Evolutionary conservation across 73 alveolate genomes (phyloP), one percentile per base, ranked within the genome.

Genomic region (Durusdinium trenchii): DNA sequence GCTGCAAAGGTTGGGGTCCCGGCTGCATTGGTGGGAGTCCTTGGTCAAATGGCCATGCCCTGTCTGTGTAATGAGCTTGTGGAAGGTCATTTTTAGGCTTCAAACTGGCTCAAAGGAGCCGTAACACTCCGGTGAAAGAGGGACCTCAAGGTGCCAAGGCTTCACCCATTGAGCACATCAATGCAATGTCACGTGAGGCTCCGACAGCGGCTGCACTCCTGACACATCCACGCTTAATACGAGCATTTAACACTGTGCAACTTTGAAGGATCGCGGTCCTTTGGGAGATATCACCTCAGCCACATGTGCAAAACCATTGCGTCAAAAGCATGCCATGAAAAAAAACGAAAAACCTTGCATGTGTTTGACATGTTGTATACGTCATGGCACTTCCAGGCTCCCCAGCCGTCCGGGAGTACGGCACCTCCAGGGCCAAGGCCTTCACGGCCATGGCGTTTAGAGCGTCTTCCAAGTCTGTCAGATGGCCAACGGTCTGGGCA

Each of bases 251-350:
- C 42, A 7, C 79, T 32, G 79, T 64, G 79, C 36, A 32, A 35
- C n/a, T 45, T 78, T 60, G 1, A 60, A 60, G 30, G n/a, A 60
- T 60, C 18, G n/a, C 40, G 36, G 78, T 84, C 94, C 94, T 84
- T 84, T 84, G 26, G 94, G 78, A 84, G 94, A 84, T 36, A 84
- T 32, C 94, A 84, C 94, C 94, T 84, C 48, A 78, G 20, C n/a
- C n/a, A 12, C 78, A 64, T 5, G 32, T 12, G 43, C 38, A 23
- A 64, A 23, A 5, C 78, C 23, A 26, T 64, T 7, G n/a, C n/a
- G n/a, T n/a, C n/a, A n/a, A n/a, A n/a, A n/a, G n/a, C n/a, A n/a
- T n/a, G n/a, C n/a, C n/a, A n/a, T n/a, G n/a, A n/a, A n/a, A n/a
- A n/a, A n/a, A n/a, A n/a, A n/a, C n/a, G n/a, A n/a, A n/a, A n/a